Evolutionary conservation across 2,329 filamentous ascomycete genomes (phyloP), one percentile per base, ranked within the genome.

Genomic region (Parastagonospora avenae): DNA sequence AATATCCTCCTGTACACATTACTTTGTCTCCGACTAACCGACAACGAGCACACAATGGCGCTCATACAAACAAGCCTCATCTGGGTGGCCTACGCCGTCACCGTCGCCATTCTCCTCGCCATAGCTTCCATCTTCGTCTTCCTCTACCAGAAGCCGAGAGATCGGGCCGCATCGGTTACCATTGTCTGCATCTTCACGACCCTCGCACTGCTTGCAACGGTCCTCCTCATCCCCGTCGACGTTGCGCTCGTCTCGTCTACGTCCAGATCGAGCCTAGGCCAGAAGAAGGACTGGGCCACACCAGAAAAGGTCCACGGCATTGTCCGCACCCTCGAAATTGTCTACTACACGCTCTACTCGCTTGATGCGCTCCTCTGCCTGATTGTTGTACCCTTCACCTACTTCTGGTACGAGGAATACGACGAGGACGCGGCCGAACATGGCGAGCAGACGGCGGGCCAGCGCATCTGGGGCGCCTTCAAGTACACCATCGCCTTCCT

Each of bases 381-480:
- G 39, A 73, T 97, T 14, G 84, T 96, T 38, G 89, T 97, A 15
- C 94, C 94, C 0, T 99, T 99, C 70, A 89, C 92, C 41, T 99
- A 99, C 78, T 99, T 99, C 73, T 97, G 89, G 86, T 94, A 96
- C 68, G 94, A 99, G 73, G 94, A 97, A 74, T 96, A 96, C 60
- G 93, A 97, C 66, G 92, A 97, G 76, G 87, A 93, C 15, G 92
- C 92, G 54, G 83, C 88, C 30, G 90, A 96, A 64, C 85, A 90
- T 54, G 90, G 91, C 29, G 85, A 84, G 28, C 87, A 92, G 70
- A 88, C 89, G 2, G 74, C 88, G 51, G 82, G 80, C 6, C 83
- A 85, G 66, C 84, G 91, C 47, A 82, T 97, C 53, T 88, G 87
- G 83, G 87, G 87, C n/a, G 91, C 94, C 4, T 79, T 90, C 70